Base-by-base conservation (phyloP, 2,329 filamentous ascomycete genomes). In the Trichoderma breve region DNA sequence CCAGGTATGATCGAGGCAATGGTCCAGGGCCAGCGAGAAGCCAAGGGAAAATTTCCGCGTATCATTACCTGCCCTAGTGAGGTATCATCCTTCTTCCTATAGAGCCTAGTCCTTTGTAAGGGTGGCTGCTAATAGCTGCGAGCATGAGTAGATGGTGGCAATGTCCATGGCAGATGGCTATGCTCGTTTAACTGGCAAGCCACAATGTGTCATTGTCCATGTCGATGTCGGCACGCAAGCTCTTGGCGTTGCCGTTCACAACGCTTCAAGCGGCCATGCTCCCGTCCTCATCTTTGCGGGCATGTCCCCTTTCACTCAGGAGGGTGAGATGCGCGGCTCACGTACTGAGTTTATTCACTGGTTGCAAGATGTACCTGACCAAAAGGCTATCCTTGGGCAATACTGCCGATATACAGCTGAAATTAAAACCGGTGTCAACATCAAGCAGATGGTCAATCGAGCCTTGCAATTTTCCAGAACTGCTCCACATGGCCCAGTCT, bases 121-220 rank as follows among this genome's bases (percentile, higher is more conserved):
- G 36, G 15, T 21, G 8, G 28, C 24, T 12, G 34, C 36, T 63
- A 5, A 63, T 63, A 43, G 21, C 11, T 12, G 15, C 24, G 21
- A 18, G 18, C 8, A n/a, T 63, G 14, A 43, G 12, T 63, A 63
- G 61, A 63, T 63, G 61, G 61, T 63, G 21, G 61, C 61, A 3
- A 63, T 63, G 61, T 63, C 61, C 34, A 47, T 63, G 61, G 61
- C 61, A 47, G 61, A 63, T 63, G 61, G 61, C 36, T 63, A 63
- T 15, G 61, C 61, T 14, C 61, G 61, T 7, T 28, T 63, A 4
- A 63, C 61, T 30, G 61, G 61, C 9, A 63, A 63, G 61, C 61
- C 61, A 28, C 61, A 63, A 6, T 63, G 61, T 63, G 61, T 63
- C 6, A 63, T 63, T 21, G 61, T 63, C 24, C 61, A 63, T 12